phyloP scores from a whole-genome alignment of 2,329 filamentous ascomycete species.

The Aspergillus clavatus region DNA sequence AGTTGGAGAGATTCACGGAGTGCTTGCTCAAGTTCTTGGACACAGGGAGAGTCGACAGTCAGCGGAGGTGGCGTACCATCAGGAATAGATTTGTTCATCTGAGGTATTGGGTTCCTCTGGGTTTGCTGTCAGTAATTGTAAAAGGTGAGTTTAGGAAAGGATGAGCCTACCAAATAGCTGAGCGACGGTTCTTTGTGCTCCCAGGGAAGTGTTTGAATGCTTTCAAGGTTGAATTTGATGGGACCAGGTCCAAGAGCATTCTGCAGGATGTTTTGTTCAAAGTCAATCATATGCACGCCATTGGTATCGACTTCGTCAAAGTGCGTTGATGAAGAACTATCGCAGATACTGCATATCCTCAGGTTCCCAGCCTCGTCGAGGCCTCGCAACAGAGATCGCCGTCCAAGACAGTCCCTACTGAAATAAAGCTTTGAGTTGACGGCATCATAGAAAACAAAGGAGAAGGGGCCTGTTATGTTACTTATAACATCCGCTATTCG shows the following conservation, averaged over 20 bases:
- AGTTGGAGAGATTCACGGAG: constrained; percentile 59
- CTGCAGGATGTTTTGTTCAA: constrained; percentile 33
- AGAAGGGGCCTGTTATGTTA: constrained; percentile 74
- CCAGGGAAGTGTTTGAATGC: constrained; percentile 28
- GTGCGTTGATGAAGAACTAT: constrained; percentile 41
- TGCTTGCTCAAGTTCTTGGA: constrained; percentile 50
- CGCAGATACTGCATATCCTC: constrained; percentile 67
- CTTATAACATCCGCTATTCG: constrained; percentile 48
- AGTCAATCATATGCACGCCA: constrained; percentile 67
- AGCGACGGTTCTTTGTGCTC: constrained; percentile 14
- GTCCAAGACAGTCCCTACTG: constrained; percentile 79
- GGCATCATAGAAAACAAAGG: constrained; percentile 77
- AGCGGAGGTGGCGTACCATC: constrained; percentile 25
- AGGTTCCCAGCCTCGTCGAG: constrained; percentile 49
- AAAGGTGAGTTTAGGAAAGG: neutral
- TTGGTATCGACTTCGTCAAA: constrained; percentile 84
- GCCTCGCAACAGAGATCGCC: constrained; percentile 68
- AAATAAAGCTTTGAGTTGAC: constrained; percentile 63
- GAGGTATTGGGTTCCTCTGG: constrained; percentile 41
- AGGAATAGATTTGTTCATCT: constrained; percentile 40
- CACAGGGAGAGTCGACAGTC: constrained; percentile 44
- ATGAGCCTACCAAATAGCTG: constrained; percentile 22
- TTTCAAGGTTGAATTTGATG: constrained; percentile 11
- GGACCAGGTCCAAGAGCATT: constrained; percentile 1
- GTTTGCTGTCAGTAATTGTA: constrained; percentile 5